Evolutionary conservation across 177 flowering plant species (phyloP).

Genomic region (Vitis hybrid): DNA sequence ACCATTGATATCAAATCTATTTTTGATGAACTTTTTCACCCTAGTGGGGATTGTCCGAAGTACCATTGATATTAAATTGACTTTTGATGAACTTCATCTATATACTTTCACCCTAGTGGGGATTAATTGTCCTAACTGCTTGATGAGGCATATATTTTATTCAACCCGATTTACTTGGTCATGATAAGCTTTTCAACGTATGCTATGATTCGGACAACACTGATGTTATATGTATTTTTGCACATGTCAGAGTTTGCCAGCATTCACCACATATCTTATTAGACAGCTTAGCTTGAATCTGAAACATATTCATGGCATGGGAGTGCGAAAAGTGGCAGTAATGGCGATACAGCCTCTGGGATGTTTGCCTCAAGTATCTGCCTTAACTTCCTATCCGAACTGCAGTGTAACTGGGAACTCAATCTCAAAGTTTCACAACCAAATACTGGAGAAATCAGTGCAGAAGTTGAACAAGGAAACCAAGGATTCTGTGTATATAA

Average conservation of each 20-base stretch:
- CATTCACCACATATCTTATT: constrained; percentile 21
- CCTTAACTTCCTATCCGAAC: constrained; percentile 13
- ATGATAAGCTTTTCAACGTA: too few relatives aligned
- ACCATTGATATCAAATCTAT: too few relatives aligned
- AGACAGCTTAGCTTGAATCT: constrained; percentile 33
- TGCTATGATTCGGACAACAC: too few relatives aligned
- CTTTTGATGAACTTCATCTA: too few relatives aligned
- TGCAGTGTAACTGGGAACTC: constrained; percentile 30
- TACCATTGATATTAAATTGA: too few relatives aligned
- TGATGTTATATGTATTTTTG: too few relatives aligned
- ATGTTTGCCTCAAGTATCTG: constrained; percentile 35
- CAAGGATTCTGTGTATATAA: constrained; percentile 4
- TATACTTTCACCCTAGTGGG: too few relatives aligned
- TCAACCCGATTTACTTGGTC: too few relatives aligned
- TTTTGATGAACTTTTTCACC: too few relatives aligned
- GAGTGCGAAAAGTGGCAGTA: constrained; percentile 38
- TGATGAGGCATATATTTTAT: too few relatives aligned
- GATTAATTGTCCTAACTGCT: too few relatives aligned
- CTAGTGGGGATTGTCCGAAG: too few relatives aligned
- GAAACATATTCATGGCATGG: constrained; percentile 30
- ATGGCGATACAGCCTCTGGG: constrained; percentile 44
- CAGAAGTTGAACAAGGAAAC: constrained; percentile 18
- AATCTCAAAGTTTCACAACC: constrained; percentile 34
- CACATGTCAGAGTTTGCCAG: constrained; percentile 20
- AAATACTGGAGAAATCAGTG: constrained; percentile 20